These are phyloP conservation scores for Thelephora aurantiotincta DNA, from an alignment of 768 basidiomycete genomes.

Conservation along the genomic window DNA sequence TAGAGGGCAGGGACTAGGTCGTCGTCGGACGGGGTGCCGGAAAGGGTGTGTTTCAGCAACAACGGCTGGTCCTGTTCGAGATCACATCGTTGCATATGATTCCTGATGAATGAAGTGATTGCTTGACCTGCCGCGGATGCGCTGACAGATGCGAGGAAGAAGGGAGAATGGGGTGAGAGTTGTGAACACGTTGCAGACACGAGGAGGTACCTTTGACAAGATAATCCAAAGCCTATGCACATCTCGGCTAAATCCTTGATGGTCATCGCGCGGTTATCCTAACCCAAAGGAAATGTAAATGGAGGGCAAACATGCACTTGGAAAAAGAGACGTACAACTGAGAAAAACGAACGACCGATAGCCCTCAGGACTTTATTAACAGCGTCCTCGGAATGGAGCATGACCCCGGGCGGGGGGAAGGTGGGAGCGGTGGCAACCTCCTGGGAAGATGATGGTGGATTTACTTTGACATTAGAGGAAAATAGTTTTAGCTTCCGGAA, in stretches of 20 bases:
- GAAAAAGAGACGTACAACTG: slow-evolving; percentile 38
- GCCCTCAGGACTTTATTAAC: slow-evolving; percentile 59
- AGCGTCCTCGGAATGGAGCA: slow-evolving; percentile 65
- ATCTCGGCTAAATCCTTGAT: slow-evolving; percentile 76
- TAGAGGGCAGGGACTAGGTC: slow-evolving; percentile 58
- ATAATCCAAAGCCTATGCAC: slow-evolving; percentile 45
- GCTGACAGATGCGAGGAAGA: slow-evolving; percentile 21
- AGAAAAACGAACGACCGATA: slow-evolving; percentile 57
- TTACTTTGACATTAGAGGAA: slow-evolving; percentile 2
- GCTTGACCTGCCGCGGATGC: slow-evolving; percentile 70
- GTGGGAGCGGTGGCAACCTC: slow-evolving; percentile 15
- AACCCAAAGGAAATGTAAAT: slow-evolving; percentile 9
- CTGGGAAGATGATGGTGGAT: slow-evolving; percentile 7
- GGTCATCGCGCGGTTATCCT: slow-evolving; percentile 78
- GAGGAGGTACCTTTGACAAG: slow-evolving; percentile 53
- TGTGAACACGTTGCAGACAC: slow-evolving; percentile 8
- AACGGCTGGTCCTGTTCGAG: slow-evolving; percentile 59
- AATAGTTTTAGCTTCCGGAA: slow-evolving; percentile 11
- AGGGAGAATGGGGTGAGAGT: neutral
- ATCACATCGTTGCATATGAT: slow-evolving; percentile 60
- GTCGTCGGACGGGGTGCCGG: slow-evolving; percentile 61
- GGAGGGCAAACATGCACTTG: neutral
- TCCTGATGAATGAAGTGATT: slow-evolving; percentile 71
- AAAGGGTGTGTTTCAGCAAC: slow-evolving; percentile 55
- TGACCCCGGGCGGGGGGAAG: slow-evolving; percentile 50